Base-by-base conservation (phyloP, 176 grass and related monocot genomes). In the Oryza punctata region DNA sequence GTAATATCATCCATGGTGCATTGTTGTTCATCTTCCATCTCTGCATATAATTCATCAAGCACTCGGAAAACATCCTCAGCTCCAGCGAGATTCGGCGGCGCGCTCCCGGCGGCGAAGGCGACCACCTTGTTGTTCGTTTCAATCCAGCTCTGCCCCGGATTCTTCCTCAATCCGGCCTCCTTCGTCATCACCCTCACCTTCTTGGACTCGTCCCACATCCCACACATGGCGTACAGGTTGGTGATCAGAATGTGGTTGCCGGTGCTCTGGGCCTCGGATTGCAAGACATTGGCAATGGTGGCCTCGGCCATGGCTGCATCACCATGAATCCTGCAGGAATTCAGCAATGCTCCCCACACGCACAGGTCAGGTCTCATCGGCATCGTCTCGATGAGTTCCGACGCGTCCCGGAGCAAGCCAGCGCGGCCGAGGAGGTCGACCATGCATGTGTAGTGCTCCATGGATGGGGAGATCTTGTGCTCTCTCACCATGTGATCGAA, bases 361-460 rank as follows among this genome's bases (percentile, higher is more conserved):
- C 87, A 88, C 77, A 67, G 64, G 72, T 91, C 86, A 0, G 89
- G 78, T 18, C 10, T 71, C 87, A 83, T 75, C 3, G 89, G 89
- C 89, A 92, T 94, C 30, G 30, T 73, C 32, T 75, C 46, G 9
- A 92, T 70, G 46, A 94, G 78, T 5, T 83, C 59, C 2, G n/a
- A 76, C 0, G 82, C 82, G 4, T 88, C 87, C 67, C 29, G 64
- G 27, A 94, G 82, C 81, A 94, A 65, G 2, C 92, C 92, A 0
- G 92, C 84, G 3, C 87, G 92, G 0, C 92, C 89, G 18, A 90
- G 75, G 45, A 94, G 87, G 49, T 92, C 87, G 0, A 94, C 89
- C 89, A 94, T 91, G 78, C 89, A 91, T 40, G 92, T 85, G 44
- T 91, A 94, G 30, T 91, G 92, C 66, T 94, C 89, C 85, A 78